These are phyloP conservation scores for Pleodorina starrii DNA, from an alignment of 139 green algal genomes.

Conservation along the genomic window DNA sequence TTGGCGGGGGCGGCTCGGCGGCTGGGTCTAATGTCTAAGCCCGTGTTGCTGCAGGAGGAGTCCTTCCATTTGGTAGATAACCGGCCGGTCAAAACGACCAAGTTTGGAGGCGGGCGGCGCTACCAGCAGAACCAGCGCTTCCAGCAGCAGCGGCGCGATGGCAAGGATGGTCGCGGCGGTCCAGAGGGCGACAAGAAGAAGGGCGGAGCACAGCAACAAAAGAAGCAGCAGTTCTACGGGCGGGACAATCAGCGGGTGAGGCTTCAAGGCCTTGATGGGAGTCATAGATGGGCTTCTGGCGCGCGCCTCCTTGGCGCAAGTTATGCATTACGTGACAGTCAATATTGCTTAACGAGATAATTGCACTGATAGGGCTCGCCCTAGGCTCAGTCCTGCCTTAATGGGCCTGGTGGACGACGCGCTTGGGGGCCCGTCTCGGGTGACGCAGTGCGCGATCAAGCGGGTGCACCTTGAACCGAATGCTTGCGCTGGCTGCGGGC, in stretches of 20 bases:
- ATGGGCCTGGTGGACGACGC: too few relatives aligned
- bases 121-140: conserved; percentile 78
- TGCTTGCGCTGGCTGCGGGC: too few relatives aligned
- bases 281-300: too few relatives aligned
- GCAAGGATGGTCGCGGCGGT: conserved; percentile 65
- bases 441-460: too few relatives aligned
- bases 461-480: too few relatives aligned
- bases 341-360: too few relatives aligned
- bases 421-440: too few relatives aligned
- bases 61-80: conserved; percentile 98
- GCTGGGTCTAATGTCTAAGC: neutral
- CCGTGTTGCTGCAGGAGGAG: conserved; percentile 81
- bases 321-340: too few relatives aligned
- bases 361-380: too few relatives aligned
- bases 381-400: too few relatives aligned
- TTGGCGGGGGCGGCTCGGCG: conserved; percentile 13
- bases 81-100: conserved; percentile 76
- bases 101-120: conserved; percentile 65
- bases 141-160: conserved; percentile 72
- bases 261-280: neutral
- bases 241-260: conserved; percentile 70
- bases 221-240: conserved; percentile 60
- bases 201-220: conserved; percentile 43
- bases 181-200: conserved; percentile 53
- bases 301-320: too few relatives aligned